Conservation (phyloP, 192 early-diverging fungal genomes). For the Phlyctochytrium bullatum region DNA sequence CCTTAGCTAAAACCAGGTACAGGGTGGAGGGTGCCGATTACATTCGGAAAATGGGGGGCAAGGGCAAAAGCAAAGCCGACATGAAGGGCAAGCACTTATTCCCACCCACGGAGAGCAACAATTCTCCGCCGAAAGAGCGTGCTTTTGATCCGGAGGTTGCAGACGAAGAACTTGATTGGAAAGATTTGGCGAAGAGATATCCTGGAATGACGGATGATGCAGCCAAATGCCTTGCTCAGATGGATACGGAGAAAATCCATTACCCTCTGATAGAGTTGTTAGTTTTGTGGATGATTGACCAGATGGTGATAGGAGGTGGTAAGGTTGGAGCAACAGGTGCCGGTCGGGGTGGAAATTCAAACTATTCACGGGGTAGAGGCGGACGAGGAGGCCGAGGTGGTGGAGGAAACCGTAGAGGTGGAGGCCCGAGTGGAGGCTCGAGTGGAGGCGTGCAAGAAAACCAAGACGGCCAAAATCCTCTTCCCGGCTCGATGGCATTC, state of each 20-base stretch:
- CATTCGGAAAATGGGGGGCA: background rate
- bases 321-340: constrained; percentile 2
- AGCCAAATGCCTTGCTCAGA: constrained; percentile 13
- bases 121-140: background rate
- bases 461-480: background rate
- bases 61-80: background rate
- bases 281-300: constrained; percentile 32
- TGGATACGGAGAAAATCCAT: constrained; percentile 46
- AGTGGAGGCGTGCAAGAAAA: background rate
- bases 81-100: background rate
- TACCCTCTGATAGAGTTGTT: constrained; percentile 47
- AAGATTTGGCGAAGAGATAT: constrained; percentile 27
- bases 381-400: constrained; percentile 7
- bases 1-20: constrained; percentile 48
- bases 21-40: constrained; percentile 41
- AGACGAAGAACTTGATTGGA: constrained; percentile 30
- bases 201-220: constrained; percentile 22
- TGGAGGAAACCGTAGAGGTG: constrained; percentile 8
- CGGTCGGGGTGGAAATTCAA: too few species aligned
- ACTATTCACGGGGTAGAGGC: background rate
- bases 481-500: background rate
- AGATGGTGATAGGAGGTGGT: constrained; percentile 13
- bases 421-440: background rate
- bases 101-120: background rate
- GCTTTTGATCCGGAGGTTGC: constrained; percentile 1